phyloP scores from a whole-genome alignment of 73 alveolate genomes.

The Paraurostyla sp. region DNA sequence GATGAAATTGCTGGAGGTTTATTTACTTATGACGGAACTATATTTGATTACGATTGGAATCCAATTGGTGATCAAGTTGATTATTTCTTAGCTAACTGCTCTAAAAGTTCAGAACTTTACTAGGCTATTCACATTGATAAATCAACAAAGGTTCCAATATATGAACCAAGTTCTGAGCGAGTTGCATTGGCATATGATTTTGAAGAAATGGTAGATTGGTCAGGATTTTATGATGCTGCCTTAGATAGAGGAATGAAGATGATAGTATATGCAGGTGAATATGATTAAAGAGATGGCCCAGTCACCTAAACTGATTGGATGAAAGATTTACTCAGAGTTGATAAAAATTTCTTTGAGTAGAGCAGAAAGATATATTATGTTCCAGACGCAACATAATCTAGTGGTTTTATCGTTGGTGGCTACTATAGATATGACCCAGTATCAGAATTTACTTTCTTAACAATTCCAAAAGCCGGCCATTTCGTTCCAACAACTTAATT shows the following conservation, averaged over 20 bases:
- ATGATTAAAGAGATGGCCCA: slow-evolving; percentile 62
- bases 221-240: slow-evolving; percentile 10
- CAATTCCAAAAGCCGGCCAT: slow-evolving; percentile 66
- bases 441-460: slow-evolving; percentile 5
- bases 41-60: slow-evolving; percentile 37
- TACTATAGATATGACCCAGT: slow-evolving; percentile 20
- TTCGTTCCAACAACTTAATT: slow-evolving; percentile 62
- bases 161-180: background rate
- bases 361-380: slow-evolving; percentile 55
- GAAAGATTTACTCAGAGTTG: slow-evolving; percentile 9
- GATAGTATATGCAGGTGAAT: slow-evolving; percentile 52
- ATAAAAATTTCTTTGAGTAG: background rate
- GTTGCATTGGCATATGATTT: slow-evolving; percentile 29
- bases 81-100: background rate
- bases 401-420: slow-evolving; percentile 49
- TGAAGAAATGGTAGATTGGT: slow-evolving; percentile 41
- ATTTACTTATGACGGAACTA: slow-evolving; percentile 32
- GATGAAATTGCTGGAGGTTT: background rate
- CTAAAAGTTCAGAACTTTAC: background rate
- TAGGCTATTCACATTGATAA: slow-evolving; percentile 38
- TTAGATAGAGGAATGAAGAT: background rate
- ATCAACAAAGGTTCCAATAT: slow-evolving; percentile 11
- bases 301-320: slow-evolving; percentile 26
- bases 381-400: background rate
- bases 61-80: background rate